These are phyloP conservation scores for Solanum commersonii DNA, from an alignment of 257 asterid species.

Conservation along the genomic window DNA sequence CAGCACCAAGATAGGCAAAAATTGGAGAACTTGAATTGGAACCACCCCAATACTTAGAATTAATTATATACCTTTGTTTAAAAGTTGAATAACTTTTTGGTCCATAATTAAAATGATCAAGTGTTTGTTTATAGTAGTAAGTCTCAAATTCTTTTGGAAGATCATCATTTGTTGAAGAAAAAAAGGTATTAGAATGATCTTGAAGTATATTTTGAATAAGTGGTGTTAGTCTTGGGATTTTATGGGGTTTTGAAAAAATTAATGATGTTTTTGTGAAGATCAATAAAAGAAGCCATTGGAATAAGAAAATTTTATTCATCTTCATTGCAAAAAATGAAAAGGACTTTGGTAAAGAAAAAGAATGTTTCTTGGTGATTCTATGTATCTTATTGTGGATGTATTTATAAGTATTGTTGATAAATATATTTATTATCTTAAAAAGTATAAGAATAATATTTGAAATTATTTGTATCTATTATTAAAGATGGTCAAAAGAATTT, in stretches of 20 bases:
- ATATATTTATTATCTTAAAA: no score
- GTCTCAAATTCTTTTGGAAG: constrained; percentile 18
- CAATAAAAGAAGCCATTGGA: neutral
- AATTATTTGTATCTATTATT: no score
- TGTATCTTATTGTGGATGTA: neutral
- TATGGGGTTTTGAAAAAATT: neutral
- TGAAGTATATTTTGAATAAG: neutral
- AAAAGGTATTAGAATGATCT: neutral
- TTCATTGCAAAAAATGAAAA: neutral
- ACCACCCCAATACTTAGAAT: constrained; percentile 50
- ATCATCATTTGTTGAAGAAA: neutral
- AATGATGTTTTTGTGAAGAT: neutral
- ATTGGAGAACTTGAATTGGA: constrained; percentile 35
- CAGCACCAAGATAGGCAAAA: constrained; percentile 64
- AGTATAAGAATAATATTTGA: no score
- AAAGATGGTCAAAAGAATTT: no score
- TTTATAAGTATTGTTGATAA: neutral
- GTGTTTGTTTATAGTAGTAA: constrained; percentile 44
- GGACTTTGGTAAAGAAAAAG: neutral
- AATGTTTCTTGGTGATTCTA: neutral
- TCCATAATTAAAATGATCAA: constrained; percentile 73
- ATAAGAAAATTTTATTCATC: neutral
- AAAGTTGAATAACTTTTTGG: constrained; percentile 50
- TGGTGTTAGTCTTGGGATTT: constrained; percentile 20
- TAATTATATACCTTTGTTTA: constrained; percentile 40